Base-by-base conservation (phyloP, 2,329 filamentous ascomycete genomes). In the Fusarium sp. region DNA sequence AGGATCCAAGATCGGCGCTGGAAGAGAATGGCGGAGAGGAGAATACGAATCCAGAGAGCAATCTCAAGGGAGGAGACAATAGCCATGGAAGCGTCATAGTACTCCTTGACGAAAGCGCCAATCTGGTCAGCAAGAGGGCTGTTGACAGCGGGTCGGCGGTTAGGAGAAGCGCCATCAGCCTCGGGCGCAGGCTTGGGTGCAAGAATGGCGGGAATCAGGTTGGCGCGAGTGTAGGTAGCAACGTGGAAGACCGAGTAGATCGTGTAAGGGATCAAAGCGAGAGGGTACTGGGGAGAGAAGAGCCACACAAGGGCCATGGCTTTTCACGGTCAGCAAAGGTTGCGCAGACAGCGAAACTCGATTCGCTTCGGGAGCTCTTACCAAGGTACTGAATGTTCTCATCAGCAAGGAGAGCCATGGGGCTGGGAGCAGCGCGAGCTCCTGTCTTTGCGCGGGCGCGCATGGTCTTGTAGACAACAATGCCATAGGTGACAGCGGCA, bases 171-270 rank as follows among this genome's bases (percentile, higher is more conserved):
- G 63, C 85, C 83, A 66, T 81, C 83, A 59, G 88, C 85, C 52
- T 85, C 81, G 50, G 69, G 58, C 40, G 86, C 84, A 15, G 87
- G 77, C 35, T 86, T 80, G 61, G 89, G 86, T 17, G 94, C 92
- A 75, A 91, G 86, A 74, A 99, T 77, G 67, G 92, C 93, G 63
- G 96, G 96, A 74, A 99, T 91, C 70, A 99, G 82, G 83, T 97
- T 97, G 79, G 92, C 91, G 79, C 96, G 94, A 70, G 92, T 92
- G 83, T 99, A 99, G 70, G 96, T 98, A 65, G 94, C 93, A 72
- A 98, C 94, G 83, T 99, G 96, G 90, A 99, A 99, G 80, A 98
- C 82, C 60, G 95, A 98, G 88, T 98, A 99, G 80, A 99, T 93
- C 73, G 90, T 90, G 83, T 97, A 99, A 27, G 96, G 96, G 56